Evolutionary conservation across 2,329 filamentous ascomycete genomes (phyloP), one percentile per base, ranked within the genome.

Genomic region (Neospermospora avenae): DNA sequence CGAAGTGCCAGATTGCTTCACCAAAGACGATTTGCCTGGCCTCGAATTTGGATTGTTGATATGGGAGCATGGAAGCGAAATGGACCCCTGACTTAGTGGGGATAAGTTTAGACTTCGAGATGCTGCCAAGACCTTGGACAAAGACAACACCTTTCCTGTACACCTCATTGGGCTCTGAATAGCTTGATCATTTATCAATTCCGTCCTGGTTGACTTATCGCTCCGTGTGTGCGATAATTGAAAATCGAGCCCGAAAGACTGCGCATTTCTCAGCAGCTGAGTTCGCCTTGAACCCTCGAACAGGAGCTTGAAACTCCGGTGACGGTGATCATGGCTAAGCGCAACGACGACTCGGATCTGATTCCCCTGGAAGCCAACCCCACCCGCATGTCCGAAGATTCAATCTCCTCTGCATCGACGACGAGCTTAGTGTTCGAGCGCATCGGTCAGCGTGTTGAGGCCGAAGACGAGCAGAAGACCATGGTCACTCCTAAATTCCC

Each of bases 401-500:
- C 90, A 3, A 74, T 84, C 48, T 90, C 88, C n/a, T 88, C 88
- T 42, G 86, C 86, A n/a, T 95, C 90, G 35, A 93, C 90, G 11
- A 92, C 88, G 3, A 93, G 90, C 68, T 80, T 95, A 14, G 84
- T 95, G 57, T 90, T 95, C 71, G 90, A 95, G 66, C 85, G 88
- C 64, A 81, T 93, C 66, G 82, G 84, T 68, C 86, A 90, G 71
- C 65, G 67, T 24, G 66, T 59, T 22, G 64, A 65, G 25, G 65
- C 64, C 25, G 60, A 60, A 16, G 63, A 64, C 37, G 62, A 63
- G 54, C 63, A 60, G 35, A 61, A 52, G 55, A 59, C 65, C 35
- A 69, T 68, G 66, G 68, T 64, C 11, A 69, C 68, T 35, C 65
- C 69, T 5, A 70, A 70, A 44, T 69, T 68, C 22, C 64, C 67